Base-by-base conservation (phyloP, 176 grass and related monocot species). In the Luzula sylvatica region DNA sequence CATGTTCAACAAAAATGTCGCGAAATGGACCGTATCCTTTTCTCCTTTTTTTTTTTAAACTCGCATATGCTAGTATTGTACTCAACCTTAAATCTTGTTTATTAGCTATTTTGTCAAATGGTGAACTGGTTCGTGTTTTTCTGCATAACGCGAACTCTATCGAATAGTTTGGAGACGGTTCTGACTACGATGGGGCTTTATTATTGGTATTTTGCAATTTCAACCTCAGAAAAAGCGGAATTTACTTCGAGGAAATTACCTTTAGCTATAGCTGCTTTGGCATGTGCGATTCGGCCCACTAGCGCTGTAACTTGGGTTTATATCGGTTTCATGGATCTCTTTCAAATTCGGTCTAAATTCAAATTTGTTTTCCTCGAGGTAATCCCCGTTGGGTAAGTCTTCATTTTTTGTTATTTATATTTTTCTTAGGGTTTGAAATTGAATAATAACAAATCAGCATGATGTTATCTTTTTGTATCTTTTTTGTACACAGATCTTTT, bases 91-190 rank as follows among this genome's bases (percentile, higher is more conserved):
- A 86, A 52, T 46, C 28, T 23, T 27, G 2, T 20, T 51, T 27
- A 74, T 13, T 51, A 96, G 92, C 45, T 96, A 26, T 86, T 89
- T 62, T 89, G 70, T 4, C 92, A 89, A 53, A 48, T 86, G 63
- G 65, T 75, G 42, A 96, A 89, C 71, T 96, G 92, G 92, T 96
- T 96, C 61, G 86, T 69, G 71, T 86, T 96, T 52, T 96, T 89
- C 65, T 96, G 81, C 17, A 89, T 96, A 47, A 79, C 77, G 0
- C 67, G 92, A 22, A 89, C 90, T 59, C 68, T 96, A 23, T 96
- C 81, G 56, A 96, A 89, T 46, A 86, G 85, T 71, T 68, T 96
- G 74, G 85, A 96, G 64, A 89, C 92, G 5, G 71, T 89, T 29
- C 70, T 96, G 53, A 96, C 92, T 23, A 15, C 81, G 20, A 58